Evolutionary conservation across 495 filamentous ascomycete species (phyloP), one percentile per base, ranked within the genome.

Genomic region (Aspergillus ostianus): DNA sequence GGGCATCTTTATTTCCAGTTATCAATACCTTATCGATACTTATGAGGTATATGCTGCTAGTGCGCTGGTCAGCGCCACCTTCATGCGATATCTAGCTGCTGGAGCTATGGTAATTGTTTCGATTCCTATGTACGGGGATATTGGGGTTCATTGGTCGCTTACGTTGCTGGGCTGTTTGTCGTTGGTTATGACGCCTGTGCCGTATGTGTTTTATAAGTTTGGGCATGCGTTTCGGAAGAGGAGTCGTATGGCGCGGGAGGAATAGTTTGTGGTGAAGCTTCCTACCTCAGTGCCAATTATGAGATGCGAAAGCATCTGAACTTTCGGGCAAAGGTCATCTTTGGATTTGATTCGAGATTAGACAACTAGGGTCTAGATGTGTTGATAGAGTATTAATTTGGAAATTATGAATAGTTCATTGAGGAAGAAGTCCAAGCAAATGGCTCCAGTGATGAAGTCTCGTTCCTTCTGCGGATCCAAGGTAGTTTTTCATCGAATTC

Each of bases 41-140:
- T 54, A 54, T 26, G 52, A 54, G 52, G 32, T 54, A 13, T 54
- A 44, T 18, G 52, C 52, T 6, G 52, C 52, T 5, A 54, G 52
- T 54, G 52, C 52, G 0, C 19, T 54, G 12, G 52, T 54, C 2
- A 54, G 52, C 46, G 52, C 36, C n/a, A 54, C 52, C 2, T 54
- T 54, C 20, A 44, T 54, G 20, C 52, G 52, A 1, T 54, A 54
- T 46, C 41, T 54, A 8, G 52, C 52, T 15, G 52, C 52, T 8
- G 52, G 52, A 8, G 32, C 52, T 17, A 54, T 54, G 52, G 52
- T 54, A 1, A 54, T 54, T 20, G 52, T 54, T 17, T 54, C 52
- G 30, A 54, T 54, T 26, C 52, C 52, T 8, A 54, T 54, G 52
- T 54, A 54, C 45, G 20, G 32, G 10, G 46, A 54, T 26, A n/a